A percentile compares a stretch with the other conserved stretches of the same genome.
Conservation (phyloP, 2,329 filamentous ascomycete species). For the Calonectria henricotiae region DNA sequence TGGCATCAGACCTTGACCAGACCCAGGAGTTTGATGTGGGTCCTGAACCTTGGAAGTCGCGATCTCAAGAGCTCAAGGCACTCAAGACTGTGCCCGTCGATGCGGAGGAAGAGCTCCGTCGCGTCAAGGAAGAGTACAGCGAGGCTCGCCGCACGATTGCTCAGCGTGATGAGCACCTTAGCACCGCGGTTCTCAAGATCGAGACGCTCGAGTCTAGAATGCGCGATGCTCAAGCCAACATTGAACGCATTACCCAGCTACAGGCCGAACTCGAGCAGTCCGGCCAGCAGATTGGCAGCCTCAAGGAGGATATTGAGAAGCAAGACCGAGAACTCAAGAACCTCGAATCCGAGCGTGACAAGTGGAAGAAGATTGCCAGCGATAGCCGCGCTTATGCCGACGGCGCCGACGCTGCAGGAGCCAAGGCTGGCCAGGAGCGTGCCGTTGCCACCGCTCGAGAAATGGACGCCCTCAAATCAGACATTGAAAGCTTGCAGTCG, state of each 20-base stretch:
- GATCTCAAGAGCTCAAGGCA: conserved; percentile 86
- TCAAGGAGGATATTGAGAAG: conserved; percentile 77
- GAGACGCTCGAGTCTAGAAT: conserved; percentile 92
- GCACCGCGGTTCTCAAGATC: conserved; percentile 92
- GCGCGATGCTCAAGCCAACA: conserved; percentile 86
- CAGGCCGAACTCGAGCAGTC: conserved; percentile 73
- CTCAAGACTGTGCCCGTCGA: conserved; percentile 87
- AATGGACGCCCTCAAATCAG: conserved; percentile 80
- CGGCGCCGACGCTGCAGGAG: conserved; percentile 66
- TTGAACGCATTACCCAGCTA: conserved; percentile 77
- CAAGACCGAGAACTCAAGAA: conserved; percentile 78
- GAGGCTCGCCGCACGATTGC: conserved; percentile 82
- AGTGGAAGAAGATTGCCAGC: conserved; percentile 80
- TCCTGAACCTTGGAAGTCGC: conserved; percentile 86
- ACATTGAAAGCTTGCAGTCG: conserved; percentile 77
- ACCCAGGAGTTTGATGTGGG: conserved; percentile 85
- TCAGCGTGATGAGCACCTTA: conserved; percentile 85
- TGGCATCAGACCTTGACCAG: conserved; percentile 80
- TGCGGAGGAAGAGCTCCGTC: conserved; percentile 86
- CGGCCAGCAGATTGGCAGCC: conserved; percentile 66
- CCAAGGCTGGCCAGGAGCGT: conserved; percentile 75
- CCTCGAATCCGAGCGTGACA: conserved; percentile 78
- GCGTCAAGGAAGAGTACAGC: conserved; percentile 84
- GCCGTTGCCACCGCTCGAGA: conserved; percentile 81
- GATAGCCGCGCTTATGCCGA: conserved; percentile 73